Evolutionary conservation across 148 eudicot species (phyloP), one percentile per base, ranked within the genome.

Genomic region (Heliamphora exappendiculata): DNA sequence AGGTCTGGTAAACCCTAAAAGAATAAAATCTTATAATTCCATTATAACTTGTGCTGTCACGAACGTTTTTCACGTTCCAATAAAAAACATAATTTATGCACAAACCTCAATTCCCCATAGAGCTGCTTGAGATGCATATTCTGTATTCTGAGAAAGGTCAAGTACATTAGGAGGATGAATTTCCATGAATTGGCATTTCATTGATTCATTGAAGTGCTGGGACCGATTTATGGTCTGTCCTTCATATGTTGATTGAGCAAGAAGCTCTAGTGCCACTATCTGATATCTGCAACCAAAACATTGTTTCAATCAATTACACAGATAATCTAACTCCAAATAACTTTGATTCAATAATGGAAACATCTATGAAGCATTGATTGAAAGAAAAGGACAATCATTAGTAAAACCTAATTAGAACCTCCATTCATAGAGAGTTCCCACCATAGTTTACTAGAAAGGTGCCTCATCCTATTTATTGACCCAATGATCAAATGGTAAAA

Each of bases 31-130:
- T 78, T 78, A 64, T 65, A 72, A 51, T 60, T 63, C 70, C 62
- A 67, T 63, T 44, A 60, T 57, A 75, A 76, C 10, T 12, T 2
- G 31, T 16, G 7, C 26, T 29, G n/a, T n/a, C n/a, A n/a, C n/a
- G n/a, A n/a, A 75, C 54, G 60, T 50, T n/a, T 42, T 22, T 51
- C 39, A 5, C 3, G 33, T 66, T 16, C n/a, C 70, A 74, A 60
- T 6, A 20, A 60, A 73, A 45, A 74, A 45, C 49, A 60, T 45
- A 67, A 12, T 34, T 19, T 41, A 70, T 31, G 44, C 34, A 68
- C 90, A 47, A 79, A 95, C 99, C 96, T 95, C 93, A 37, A 95
- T 83, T 78, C 99, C 99, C 99, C 97, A 95, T 70, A 95, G 75
- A 77, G 96, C 99, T 77, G 99, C 99, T 88, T 92, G 88, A 74